A percentile compares a stretch with the other conserved stretches of the same genome.
Evolutionary conservation across 1,284 basidiomycete species (phyloP).

Genomic region (Boletus austroedulis): DNA sequence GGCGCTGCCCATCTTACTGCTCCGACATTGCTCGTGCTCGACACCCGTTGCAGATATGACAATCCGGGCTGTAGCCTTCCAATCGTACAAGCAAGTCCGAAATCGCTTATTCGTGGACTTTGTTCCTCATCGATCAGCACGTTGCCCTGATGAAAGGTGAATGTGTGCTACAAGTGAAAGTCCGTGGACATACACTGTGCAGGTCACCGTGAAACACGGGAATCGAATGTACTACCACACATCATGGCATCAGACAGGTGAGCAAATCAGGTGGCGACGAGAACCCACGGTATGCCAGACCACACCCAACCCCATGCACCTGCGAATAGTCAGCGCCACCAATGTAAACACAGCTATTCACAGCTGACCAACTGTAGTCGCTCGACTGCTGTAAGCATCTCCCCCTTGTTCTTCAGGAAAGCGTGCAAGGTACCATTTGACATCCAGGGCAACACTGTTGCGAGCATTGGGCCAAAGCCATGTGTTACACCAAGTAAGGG

Average conservation of each 20-base stretch:
- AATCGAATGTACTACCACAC: constrained; percentile 9
- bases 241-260: not conserved
- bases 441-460: constrained; percentile 1
- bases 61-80: not conserved
- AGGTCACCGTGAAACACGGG: not conserved
- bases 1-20: constrained; percentile 3
- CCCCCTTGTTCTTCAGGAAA: not conserved
- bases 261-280: not conserved
- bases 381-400: not conserved
- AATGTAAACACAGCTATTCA: not conserved
- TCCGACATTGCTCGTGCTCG: not conserved
- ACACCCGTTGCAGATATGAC: constrained; percentile 1
- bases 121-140: constrained; percentile 6
- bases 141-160: not conserved
- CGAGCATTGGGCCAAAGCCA: not conserved
- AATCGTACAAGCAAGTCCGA: not conserved
- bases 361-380: not conserved
- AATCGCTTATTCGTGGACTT: not conserved
- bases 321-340: not conserved
- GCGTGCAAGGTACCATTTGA: constrained; percentile 1
- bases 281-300: constrained; percentile 8
- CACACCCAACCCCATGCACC: not conserved
- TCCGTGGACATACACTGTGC: constrained; percentile 1
- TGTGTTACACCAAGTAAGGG: constrained; percentile 4
- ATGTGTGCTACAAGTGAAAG: not conserved